phyloP scores from a whole-genome alignment of 768 basidiomycete genomes.

The Trametes meyenii region DNA sequence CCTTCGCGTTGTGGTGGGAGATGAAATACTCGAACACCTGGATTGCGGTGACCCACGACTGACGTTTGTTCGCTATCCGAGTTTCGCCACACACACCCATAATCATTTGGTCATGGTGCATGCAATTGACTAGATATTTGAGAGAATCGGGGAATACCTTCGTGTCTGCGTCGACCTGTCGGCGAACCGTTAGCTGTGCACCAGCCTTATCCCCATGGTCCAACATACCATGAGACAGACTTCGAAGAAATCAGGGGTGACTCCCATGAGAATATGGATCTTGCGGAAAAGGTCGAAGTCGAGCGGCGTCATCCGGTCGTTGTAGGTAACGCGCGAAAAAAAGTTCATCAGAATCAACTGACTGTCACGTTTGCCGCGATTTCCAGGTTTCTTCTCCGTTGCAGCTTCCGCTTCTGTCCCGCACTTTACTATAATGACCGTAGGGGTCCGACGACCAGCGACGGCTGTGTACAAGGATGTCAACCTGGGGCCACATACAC shows the following conservation, averaged over 20 bases:
- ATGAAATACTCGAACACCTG: constrained; percentile 99
- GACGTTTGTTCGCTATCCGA: constrained; percentile 96
- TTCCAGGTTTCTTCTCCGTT: constrained; percentile 92
- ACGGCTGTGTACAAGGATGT: constrained; percentile 48
- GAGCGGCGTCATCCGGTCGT: constrained; percentile 96
- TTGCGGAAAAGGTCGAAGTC: constrained; percentile 99
- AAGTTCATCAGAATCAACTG: constrained; percentile 99
- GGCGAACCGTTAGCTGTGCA: background rate
- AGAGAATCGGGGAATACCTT: constrained; percentile 92
- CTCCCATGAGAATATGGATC: constrained; percentile 95
- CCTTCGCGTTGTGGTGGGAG: constrained; percentile 97
- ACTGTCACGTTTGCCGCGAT: constrained; percentile 97
- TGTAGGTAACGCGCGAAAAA: constrained; percentile 98
- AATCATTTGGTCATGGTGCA: constrained; percentile 98
- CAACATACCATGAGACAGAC: constrained; percentile 89
- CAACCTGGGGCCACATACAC: background rate
- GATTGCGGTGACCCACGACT: constrained; percentile 98
- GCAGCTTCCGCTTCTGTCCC: constrained; percentile 85
- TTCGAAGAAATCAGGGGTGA: constrained; percentile 98
- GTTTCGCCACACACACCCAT: constrained; percentile 99
- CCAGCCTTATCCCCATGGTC: background rate
- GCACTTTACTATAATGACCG: constrained; percentile 94
- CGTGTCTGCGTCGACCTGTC: constrained; percentile 96
- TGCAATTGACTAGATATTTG: constrained; percentile 90
- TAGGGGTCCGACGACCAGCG: constrained; percentile 90